Base-by-base conservation (phyloP, 768 basidiomycete genomes). In the Chiua virens region DNA sequence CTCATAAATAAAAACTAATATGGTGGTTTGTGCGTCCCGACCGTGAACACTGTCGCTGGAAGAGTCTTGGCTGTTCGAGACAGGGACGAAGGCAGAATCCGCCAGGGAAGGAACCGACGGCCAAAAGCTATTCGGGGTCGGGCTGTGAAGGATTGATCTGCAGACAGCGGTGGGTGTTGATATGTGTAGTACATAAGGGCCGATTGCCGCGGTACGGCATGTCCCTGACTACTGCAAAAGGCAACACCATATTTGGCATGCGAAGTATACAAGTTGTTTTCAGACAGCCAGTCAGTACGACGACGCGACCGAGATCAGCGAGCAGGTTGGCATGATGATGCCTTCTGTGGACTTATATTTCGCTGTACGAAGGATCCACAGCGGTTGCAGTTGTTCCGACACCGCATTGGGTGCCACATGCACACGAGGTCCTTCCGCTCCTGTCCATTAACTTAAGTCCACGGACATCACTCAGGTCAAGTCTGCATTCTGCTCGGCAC, bases 361-460 rank as follows among this genome's bases (percentile, higher is more conserved):
- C 46, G 37, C 54, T 32, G 42, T 49, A 51, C 39, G 50, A 56
- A 47, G 42, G 64, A 66, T 61, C 57, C 57, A 57, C 54, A 42
- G 28, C 45, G 42, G 48, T 52, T 45, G 53, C 22, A 40, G n/a
- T 48, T 58, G 56, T 54, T 70, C 66, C 62, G 67, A 59, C 60
- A 64, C 60, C 43, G 62, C 50, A 52, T 65, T 60, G 14, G 53
- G 67, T 68, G 62, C 57, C 55, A 69, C 69, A 69, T 69, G 63
- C 52, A 64, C 68, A 62, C 65, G 63, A 64, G 66, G 66, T 55
- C 54, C 58, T 68, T 70, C 69, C 67, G 59, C 57, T 66, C 64
- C 60, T 60, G 62, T 66, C 57, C 49, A 68, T 68, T 68, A 68
- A 70, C 70, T 69, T 69, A 69, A 69, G 58, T 69, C 68, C 68